A percentile compares a stretch with the other conserved stretches of the same genome.
Conservation (phyloP, 768 basidiomycete genomes). For the Kwoniella mangroviensis region DNA sequence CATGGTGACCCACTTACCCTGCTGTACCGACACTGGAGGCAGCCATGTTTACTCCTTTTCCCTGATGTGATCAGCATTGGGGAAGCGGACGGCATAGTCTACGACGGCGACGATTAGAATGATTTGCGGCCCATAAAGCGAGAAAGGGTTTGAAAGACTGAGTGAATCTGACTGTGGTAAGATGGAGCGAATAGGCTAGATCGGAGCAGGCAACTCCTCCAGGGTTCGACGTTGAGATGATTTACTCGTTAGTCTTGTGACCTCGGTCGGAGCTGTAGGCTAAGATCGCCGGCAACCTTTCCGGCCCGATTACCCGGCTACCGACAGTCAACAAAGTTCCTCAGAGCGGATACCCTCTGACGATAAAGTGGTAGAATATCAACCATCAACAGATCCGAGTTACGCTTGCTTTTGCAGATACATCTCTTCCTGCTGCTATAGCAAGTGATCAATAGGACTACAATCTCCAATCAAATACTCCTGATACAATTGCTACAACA, state of each 20-base stretch:
- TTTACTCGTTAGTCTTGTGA: background rate
- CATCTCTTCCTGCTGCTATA: background rate
- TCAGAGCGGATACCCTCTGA: too few relatives aligned
- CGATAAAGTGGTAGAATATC: too few relatives aligned
- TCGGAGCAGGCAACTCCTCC: background rate
- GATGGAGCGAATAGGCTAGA: background rate
- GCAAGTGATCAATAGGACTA: background rate
- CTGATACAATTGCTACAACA: background rate
- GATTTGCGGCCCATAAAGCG: background rate
- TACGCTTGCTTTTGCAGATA: too few relatives aligned
- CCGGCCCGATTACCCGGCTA: too few relatives aligned
- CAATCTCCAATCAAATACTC: too few relatives aligned
- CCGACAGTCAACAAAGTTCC: background rate
- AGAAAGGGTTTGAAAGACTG: background rate
- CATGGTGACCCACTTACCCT: slow-evolving; percentile 8
- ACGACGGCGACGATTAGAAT: too few relatives aligned
- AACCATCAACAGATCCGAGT: too few relatives aligned
- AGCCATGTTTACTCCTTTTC: slow-evolving; percentile 8
- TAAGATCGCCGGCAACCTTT: background rate
- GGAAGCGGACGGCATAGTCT: slow-evolving; percentile 1
- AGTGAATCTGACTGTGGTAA: background rate
- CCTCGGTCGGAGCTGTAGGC: background rate
- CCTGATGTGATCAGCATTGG: background rate
- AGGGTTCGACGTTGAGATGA: too few relatives aligned
- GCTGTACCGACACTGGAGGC: slow-evolving; percentile 8